Evolutionary conservation across 257 asterid species (phyloP), one percentile per base, ranked within the genome.

Genomic region (Nicotiana sylvestris): DNA sequence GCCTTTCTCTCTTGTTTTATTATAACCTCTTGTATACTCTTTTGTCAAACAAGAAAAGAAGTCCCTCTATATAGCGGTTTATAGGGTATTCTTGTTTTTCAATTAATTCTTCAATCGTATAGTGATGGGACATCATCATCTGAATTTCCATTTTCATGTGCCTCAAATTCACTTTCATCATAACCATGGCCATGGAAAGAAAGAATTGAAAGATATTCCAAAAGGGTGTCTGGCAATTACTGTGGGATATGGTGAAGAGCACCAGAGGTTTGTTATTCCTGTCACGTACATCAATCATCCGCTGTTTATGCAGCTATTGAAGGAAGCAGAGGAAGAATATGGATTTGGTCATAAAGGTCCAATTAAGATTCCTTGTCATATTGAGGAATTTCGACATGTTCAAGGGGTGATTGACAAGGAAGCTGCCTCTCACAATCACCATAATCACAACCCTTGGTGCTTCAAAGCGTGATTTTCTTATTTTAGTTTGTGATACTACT

Each of bases 261-360:
- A 49, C 77, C 89, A 81, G 85, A 85, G 94, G 55, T 89, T 90
- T 55, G 88, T 92, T 57, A 88, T 92, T 53, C 94, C 93, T 78
- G 94, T 92, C 82, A 66, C 61, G 13, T 92, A 92, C 82, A 83
- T 92, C 51, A 92, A 92, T 79, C 96, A 92, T 80, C 96, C 94
- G 69, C 78, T 89, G 53, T 92, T 92, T 82, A 74, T 60, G 91
- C 89, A 83, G 89, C 85, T 92, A 81, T 85, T 92, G 61, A 85
- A 91, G 83, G 91, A 84, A 82, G 91, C 94, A 83, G 93, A 92
- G 87, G 89, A 92, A 84, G 96, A 92, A 88, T 90, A 90, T 86
- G 96, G 94, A 25, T 92, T 92, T 86, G 82, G 88, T 72, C 93
- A 92, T 83, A 74, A 84, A 29, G 96, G 96, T 5, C 84, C 92